A percentile compares a stretch with the other conserved stretches of the same genome.
phyloP scores from a whole-genome alignment of 495 filamentous ascomycete genomes.

The Penicillium coffeae region DNA sequence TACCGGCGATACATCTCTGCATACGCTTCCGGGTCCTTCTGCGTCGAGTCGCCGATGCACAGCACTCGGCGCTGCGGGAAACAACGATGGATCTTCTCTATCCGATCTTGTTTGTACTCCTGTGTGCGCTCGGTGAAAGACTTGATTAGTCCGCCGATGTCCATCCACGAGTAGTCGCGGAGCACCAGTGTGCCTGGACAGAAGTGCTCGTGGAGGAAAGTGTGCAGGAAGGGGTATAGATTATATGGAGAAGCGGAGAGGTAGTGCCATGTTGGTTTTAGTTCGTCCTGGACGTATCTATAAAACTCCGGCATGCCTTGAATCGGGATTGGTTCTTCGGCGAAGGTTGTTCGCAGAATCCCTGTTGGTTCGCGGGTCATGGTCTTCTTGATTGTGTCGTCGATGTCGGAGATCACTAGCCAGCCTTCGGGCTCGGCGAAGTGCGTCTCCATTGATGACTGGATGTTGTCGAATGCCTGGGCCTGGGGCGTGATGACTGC shows the following conservation, averaged over 20 bases:
- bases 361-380: conserved; percentile 73
- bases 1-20: conserved; percentile 63
- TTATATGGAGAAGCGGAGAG: conserved; percentile 94
- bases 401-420: conserved; percentile 87
- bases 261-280: conserved; percentile 80
- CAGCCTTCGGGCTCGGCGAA: conserved; percentile 79
- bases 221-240: conserved; percentile 80
- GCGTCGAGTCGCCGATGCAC: conserved; percentile 85
- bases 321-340: conserved; percentile 65
- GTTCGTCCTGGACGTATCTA: conserved; percentile 50
- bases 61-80: conserved; percentile 76
- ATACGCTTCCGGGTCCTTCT: conserved; percentile 88
- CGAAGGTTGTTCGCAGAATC: conserved; percentile 80
- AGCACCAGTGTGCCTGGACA: conserved; percentile 76
- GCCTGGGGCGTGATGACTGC: conserved; percentile 30
- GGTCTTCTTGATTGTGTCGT: conserved; percentile 94
- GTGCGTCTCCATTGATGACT: conserved; percentile 57
- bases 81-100: conserved; percentile 70
- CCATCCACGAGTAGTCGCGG: conserved; percentile 84
- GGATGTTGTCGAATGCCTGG: conserved; percentile 35
- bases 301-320: conserved; percentile 85
- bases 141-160: conserved; percentile 70
- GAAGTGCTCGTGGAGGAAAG: conserved; percentile 64
- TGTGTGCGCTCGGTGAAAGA: conserved; percentile 77
- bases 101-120: conserved; percentile 80